Conservation (phyloP, 1,284 basidiomycete species). For the Trametes pubescens region DNA sequence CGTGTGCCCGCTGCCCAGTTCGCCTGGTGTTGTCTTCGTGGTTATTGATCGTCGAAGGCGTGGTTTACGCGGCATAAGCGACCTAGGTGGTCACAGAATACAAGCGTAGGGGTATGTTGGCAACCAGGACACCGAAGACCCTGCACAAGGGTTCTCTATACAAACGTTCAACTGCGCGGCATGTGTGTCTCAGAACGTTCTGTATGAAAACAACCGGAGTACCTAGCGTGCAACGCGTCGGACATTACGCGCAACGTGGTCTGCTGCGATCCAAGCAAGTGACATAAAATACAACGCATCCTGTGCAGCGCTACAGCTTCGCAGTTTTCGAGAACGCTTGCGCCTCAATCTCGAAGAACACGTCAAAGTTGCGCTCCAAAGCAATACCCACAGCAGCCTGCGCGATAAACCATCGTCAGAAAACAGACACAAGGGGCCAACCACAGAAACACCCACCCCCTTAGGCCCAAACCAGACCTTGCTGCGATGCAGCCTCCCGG, state of each 20-base stretch:
- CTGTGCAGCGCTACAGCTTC: constrained; percentile 25
- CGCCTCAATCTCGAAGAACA: constrained; percentile 55
- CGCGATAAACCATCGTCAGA: constrained; percentile 44
- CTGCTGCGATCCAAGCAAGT: background rate
- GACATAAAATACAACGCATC: background rate
- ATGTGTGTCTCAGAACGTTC: background rate
- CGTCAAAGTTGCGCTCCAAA: constrained; percentile 65
- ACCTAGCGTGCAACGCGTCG: background rate
- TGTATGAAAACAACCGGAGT: background rate
- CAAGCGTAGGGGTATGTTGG: background rate
- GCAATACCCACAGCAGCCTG: constrained; percentile 49
- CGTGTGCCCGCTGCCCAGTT: background rate
- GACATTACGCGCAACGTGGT: background rate
- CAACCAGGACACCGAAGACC: background rate
- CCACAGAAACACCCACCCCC: constrained; percentile 46
- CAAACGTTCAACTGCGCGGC: background rate
- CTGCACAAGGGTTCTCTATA: background rate
- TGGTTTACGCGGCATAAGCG: too few relatives aligned
- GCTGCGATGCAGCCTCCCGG: constrained; percentile 64
- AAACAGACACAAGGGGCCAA: background rate
- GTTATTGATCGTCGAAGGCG: background rate
- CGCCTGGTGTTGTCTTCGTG: background rate
- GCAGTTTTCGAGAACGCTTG: constrained; percentile 17
- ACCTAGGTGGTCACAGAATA: background rate
- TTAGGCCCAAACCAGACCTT: constrained; percentile 54